These are phyloP conservation scores for Flammula alnicola DNA, from an alignment of 1,284 basidiomycete species.

Conservation along the genomic window DNA sequence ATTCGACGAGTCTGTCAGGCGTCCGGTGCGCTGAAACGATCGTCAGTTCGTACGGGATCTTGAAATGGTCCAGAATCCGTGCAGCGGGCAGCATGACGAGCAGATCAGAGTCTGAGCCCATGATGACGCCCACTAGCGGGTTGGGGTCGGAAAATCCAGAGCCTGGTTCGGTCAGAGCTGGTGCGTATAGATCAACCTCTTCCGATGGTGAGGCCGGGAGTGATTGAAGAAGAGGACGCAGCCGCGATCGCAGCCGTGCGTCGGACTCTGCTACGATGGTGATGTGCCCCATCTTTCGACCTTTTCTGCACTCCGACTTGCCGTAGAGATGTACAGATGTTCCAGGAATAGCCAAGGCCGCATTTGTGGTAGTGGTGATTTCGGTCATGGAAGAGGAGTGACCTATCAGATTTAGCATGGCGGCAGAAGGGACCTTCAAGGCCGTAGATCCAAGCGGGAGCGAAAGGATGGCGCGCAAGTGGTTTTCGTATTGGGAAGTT, in stretches of 20 bases:
- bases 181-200: conserved; percentile 63
- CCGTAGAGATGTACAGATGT: conserved; percentile 92
- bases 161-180: conserved; percentile 45
- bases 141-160: conserved; percentile 64
- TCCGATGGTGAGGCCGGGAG: conserved; percentile 58
- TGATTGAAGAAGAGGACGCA: conserved; percentile 73
- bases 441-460: conserved; percentile 90
- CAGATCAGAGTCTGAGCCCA: conserved; percentile 99
- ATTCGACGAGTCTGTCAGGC: conserved; percentile 85
- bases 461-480: conserved; percentile 93
- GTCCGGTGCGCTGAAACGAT: conserved; percentile 98
- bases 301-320: conserved; percentile 87
- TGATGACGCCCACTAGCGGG: conserved; percentile 93
- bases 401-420: conserved; percentile 96
- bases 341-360: conserved; percentile 73
- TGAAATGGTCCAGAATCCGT: conserved; percentile 81
- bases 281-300: conserved; percentile 98
- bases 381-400: conserved; percentile 69
- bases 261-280: conserved; percentile 89
- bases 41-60: conserved; percentile 90
- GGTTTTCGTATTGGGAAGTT: conserved; percentile 97
- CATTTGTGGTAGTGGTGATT: conserved; percentile 56
- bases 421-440: conserved; percentile 86
- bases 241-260: conserved; percentile 69
- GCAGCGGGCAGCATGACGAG: conserved; percentile 93